phyloP scores from a whole-genome alignment of 345 rosid genomes.

The Draba incana region DNA sequence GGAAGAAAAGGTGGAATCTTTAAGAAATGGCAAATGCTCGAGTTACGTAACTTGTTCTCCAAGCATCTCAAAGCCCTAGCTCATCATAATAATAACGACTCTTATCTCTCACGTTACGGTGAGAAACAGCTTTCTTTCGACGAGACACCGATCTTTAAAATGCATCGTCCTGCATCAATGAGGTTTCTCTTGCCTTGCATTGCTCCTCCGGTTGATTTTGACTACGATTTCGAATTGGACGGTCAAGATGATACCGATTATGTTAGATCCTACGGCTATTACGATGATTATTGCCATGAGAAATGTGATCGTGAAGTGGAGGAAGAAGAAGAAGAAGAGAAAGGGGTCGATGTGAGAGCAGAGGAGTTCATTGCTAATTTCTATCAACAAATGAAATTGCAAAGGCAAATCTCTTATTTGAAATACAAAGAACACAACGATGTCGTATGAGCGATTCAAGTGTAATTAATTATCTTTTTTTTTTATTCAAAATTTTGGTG shows the following conservation, averaged over 20 bases:
- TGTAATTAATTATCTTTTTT: neutral
- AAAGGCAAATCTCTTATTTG: constrained; percentile 73
- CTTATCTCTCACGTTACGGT: constrained; percentile 44
- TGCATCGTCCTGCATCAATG: constrained; percentile 71
- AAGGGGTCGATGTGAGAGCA: constrained; percentile 78
- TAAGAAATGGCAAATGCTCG: constrained; percentile 56
- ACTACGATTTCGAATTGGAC: constrained; percentile 51
- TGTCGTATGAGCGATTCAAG: constrained; percentile 2
- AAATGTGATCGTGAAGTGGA: constrained; percentile 26
- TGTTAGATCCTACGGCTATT: constrained; percentile 26
- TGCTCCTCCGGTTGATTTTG: constrained; percentile 62
- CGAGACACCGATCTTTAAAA: constrained; percentile 64
- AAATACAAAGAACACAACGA: constrained; percentile 49
- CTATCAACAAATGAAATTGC: constrained; percentile 72
- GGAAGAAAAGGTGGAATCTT: constrained; percentile 75
- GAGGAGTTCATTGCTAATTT: constrained; percentile 84
- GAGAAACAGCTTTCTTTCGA: constrained; percentile 86
- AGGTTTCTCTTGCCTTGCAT: constrained; percentile 80
- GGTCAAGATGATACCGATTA: constrained; percentile 27
- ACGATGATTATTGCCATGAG: constrained; percentile 23
- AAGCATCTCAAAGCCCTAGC: constrained; percentile 59
- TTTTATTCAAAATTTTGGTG: neutral
- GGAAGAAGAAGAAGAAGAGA: constrained; percentile 45
- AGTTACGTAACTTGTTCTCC: constrained; percentile 53
- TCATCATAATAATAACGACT: constrained; percentile 24